Conservation (phyloP, 1,139 yeast genomes). For the Yamadazyma friedrichii region DNA sequence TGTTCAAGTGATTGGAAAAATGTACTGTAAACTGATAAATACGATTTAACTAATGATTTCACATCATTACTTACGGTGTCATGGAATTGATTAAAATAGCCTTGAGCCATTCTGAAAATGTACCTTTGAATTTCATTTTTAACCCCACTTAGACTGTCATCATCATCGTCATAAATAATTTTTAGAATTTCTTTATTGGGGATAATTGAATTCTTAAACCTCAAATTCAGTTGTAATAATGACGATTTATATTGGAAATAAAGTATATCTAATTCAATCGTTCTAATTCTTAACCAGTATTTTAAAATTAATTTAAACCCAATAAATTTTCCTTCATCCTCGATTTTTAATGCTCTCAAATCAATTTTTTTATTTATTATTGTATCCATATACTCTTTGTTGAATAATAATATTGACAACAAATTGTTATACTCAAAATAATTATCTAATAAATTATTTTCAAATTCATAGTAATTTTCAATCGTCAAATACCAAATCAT, state of each 20-base stretch:
- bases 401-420: slow-evolving; percentile 26
- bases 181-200: slow-evolving; percentile 23
- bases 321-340: slow-evolving; percentile 6
- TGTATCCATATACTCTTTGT: slow-evolving; percentile 24
- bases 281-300: slow-evolving; percentile 31
- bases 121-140: slow-evolving; percentile 15
- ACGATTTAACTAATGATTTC: slow-evolving; percentile 11
- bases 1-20: neutral
- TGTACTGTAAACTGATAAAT: slow-evolving; percentile 11
- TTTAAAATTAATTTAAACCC: slow-evolving; percentile 23
- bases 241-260: slow-evolving; percentile 34
- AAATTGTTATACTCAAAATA: slow-evolving; percentile 33
- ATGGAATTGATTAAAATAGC: slow-evolving; percentile 23
- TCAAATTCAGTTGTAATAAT: slow-evolving; percentile 25
- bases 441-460: slow-evolving; percentile 24
- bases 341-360: slow-evolving; percentile 4
- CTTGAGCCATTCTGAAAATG: slow-evolving; percentile 21
- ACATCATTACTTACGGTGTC: slow-evolving; percentile 1
- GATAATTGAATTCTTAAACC: slow-evolving; percentile 25
- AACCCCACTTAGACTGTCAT: slow-evolving; percentile 14
- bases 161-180: slow-evolving; percentile 22
- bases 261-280: slow-evolving; percentile 28
- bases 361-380: slow-evolving; percentile 10
- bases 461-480: slow-evolving; percentile 24
- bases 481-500: slow-evolving; percentile 31